Base-by-base conservation (phyloP, 257 asterid species). In the Solanum virginianum region DNA sequence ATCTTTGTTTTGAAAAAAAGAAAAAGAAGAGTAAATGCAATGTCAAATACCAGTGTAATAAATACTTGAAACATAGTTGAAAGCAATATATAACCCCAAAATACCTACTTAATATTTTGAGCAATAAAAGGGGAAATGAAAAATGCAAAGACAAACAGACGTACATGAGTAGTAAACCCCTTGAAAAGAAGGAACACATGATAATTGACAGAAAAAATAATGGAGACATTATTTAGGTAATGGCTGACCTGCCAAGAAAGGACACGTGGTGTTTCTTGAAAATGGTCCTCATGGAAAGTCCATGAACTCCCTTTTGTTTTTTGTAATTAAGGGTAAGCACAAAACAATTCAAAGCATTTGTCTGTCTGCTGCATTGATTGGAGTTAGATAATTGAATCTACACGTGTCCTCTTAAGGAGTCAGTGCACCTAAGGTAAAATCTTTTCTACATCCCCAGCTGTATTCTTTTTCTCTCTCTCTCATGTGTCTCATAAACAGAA, bases 361-460 rank as follows among this genome's bases (percentile, higher is more conserved):
- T 72, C 75, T 80, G 83, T 75, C 77, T 62, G 66, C n/a, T 45
- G 91, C 93, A 92, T 93, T 92, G 93, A 95, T 92, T 93, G 95
- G 89, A 89, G 92, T 91, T 89, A 75, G 98, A 95, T 93, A 90
- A 93, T 89, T 91, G 94, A 90, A 86, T 90, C 90, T 88, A 92
- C 94, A 93, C 98, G 99, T 94, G 98, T 92, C 99, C 82, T 53
- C 81, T 63, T 75, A 62, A 74, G 87, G 85, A 83, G 41, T 63
- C 5, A 24, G 90, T 81, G 43, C 62, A 82, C 66, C 90, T 69
- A 80, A 84, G 83, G 85, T 77, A 86, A 91, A 88, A 87, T 86
- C 91, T 85, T 93, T 90, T 88, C 88, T 51, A 36, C 41, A 36
- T 36, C 41, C 41, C 41, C 41, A 36, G 41, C 41, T 36, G 41